A percentile compares a stretch with the other conserved stretches of the same genome.
Conservation (phyloP, 257 asterid species). For the Perilla frutescens region DNA sequence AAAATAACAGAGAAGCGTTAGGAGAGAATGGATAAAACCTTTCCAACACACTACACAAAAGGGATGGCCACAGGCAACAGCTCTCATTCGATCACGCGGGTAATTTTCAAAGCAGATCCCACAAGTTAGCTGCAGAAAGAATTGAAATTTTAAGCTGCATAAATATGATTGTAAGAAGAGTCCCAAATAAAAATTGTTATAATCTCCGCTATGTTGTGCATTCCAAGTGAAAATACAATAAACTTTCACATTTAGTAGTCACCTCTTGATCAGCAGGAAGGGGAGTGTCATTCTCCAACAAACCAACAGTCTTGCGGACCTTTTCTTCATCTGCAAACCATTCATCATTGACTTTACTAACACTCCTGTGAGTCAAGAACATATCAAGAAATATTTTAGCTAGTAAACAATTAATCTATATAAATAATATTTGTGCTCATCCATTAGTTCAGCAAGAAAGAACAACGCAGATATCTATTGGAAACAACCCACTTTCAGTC, state of each 20-base stretch:
- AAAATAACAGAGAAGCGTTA: constrained; percentile 23
- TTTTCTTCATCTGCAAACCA: constrained; percentile 95
- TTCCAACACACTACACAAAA: constrained; percentile 85
- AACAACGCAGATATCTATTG: constrained; percentile 17
- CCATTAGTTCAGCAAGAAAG: constrained; percentile 26
- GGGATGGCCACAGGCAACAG: constrained; percentile 92
- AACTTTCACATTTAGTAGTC: constrained; percentile 32
- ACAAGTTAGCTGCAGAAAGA: constrained; percentile 77
- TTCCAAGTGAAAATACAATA: constrained; percentile 29
- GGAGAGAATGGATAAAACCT: constrained; percentile 53
- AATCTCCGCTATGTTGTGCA: constrained; percentile 12
- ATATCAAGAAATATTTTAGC: constrained; percentile 36
- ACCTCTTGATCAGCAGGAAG: constrained; percentile 80
- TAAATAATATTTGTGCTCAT: constrained; percentile 27
- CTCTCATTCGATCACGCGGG: constrained; percentile 60
- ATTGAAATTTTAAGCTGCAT: constrained; percentile 31
- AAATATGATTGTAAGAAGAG: constrained; percentile 22
- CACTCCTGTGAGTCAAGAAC: constrained; percentile 76
- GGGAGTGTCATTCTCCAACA: constrained; percentile 68
- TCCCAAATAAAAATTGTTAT: constrained; percentile 4
- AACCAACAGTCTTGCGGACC: constrained; percentile 83
- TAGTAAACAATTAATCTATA: constrained; percentile 19
- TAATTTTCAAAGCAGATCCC: constrained; percentile 90
- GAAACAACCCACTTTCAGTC: constrained; percentile 22
- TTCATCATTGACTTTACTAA: constrained; percentile 94